A percentile compares a stretch with the other conserved stretches of the same genome.
Evolutionary conservation across 768 basidiomycete species (phyloP).

Genomic region (Porpolomopsis calyptriformis): DNA sequence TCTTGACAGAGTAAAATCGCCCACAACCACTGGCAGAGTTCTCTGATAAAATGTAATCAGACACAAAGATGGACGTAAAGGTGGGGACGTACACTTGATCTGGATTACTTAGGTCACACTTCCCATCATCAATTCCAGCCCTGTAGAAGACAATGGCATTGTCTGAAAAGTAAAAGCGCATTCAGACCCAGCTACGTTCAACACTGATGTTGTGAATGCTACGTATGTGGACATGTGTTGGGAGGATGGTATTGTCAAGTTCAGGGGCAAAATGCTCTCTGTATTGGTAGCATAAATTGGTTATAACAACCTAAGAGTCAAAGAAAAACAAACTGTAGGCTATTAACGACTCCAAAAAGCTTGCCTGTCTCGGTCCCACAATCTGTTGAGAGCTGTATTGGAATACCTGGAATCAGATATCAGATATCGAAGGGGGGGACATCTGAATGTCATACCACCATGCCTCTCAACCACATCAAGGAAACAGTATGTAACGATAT

Average conservation of each 20-base stretch:
- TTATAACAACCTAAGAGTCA: background rate
- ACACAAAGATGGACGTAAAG: too few relatives aligned
- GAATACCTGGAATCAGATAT: constrained; percentile 17
- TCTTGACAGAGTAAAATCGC: constrained; percentile 17
- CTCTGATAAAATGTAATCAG: constrained; percentile 9
- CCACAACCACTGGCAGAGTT: constrained; percentile 23
- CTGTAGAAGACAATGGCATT: constrained; percentile 17
- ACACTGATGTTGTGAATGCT: constrained; percentile 22
- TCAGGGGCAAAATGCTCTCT: constrained; percentile 16
- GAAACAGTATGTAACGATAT: constrained; percentile 20
- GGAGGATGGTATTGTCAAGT: constrained; percentile 13
- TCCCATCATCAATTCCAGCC: constrained; percentile 8
- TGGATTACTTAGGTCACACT: constrained; percentile 14
- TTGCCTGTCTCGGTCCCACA: constrained; percentile 21
- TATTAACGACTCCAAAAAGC: constrained; percentile 20
- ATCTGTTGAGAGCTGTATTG: constrained; percentile 24
- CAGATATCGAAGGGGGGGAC: background rate
- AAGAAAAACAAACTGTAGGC: constrained; percentile 16
- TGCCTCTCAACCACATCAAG: constrained; percentile 14
- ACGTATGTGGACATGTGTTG: constrained; percentile 18
- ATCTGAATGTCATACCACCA: constrained; percentile 14
- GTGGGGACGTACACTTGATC: background rate
- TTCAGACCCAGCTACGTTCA: constrained; percentile 20
- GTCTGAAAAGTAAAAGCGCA: constrained; percentile 20
- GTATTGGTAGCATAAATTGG: background rate